Conservation (phyloP, 345 rosid genomes). For the Pugionium cornutum region DNA sequence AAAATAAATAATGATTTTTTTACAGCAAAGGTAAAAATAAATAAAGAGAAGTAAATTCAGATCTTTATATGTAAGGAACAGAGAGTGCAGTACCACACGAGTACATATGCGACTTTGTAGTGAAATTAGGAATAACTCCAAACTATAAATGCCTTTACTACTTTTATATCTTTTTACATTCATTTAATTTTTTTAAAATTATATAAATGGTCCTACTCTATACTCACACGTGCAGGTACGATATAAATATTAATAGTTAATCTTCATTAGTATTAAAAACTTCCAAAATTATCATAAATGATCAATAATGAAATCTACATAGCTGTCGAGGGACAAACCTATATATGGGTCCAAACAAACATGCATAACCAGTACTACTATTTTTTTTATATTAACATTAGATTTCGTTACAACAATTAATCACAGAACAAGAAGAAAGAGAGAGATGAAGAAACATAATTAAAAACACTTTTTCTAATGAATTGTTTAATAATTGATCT, state of each 20-base stretch:
- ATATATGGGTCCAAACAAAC: conserved; percentile 40
- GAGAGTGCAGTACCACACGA: conserved; percentile 39
- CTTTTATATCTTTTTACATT: conserved; percentile 26
- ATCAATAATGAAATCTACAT: conserved; percentile 36
- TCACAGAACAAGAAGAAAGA: conserved; percentile 9
- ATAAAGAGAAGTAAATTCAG: conserved; percentile 22
- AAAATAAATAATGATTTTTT: no score
- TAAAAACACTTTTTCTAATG: background rate
- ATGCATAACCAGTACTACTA: conserved; percentile 8
- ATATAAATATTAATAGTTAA: conserved; percentile 29
- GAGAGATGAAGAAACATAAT: conserved; percentile 24
- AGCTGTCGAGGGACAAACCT: conserved; percentile 43
- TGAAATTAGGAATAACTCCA: conserved; percentile 42
- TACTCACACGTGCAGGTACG: conserved; percentile 43
- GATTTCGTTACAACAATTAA: conserved; percentile 29
- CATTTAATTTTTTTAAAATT: background rate
- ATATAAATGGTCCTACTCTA: background rate
- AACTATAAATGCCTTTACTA: conserved; percentile 38
- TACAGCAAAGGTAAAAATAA: background rate
- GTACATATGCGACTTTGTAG: conserved; percentile 39
- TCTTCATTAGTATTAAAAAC: background rate
- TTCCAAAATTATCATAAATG: conserved; percentile 38
- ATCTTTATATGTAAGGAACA: conserved; percentile 39
- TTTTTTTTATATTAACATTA: conserved; percentile 23
- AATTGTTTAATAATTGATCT: conserved; percentile 16